Evolutionary conservation across 106 monocot species (phyloP), one percentile per base, ranked within the genome.

Genomic region (Allium sativum): DNA sequence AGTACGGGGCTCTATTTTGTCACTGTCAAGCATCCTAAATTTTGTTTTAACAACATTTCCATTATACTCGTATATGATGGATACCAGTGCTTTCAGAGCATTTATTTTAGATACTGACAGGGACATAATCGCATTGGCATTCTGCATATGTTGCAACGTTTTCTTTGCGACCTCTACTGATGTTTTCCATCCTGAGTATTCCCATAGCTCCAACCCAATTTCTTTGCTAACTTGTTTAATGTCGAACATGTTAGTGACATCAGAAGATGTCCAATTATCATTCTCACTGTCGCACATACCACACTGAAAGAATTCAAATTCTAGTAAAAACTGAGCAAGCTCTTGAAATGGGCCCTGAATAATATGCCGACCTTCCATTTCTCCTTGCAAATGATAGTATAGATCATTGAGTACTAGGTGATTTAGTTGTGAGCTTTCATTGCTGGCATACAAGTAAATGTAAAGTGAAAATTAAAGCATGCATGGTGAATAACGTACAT

Each of bases 351-450:
- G 76, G 17, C 88, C 96, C 42, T 78, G 62, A 54, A 56, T 53
- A 59, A 88, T 92, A 9, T 81, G 73, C 67, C 88, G 92, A 42
- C 98, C 92, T 53, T 88, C 88, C 8, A 98, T 57, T 72, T 78
- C 78, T 64, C 87, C 91, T 58, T 76, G 65, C 21, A 98, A 63
- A 74, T 98, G 88, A 56, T 92, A 67, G 62, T 85, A 82, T 18
- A 98, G 77, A 78, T 98, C 91, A 66, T 62, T 85, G 45, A 98
- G 62, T 61, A 92, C 58, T 45, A 88, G 77, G 45, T 14, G 21
- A 51, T 18, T 78, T 18, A 73, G 54, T 44, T 82, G 59, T 40
- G 68, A 71, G 0, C 74, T 70, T 44, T 82, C 82, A 78, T 88
- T 93, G 85, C 65, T 65, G 63, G 66, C 4, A 48, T 12, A 51